phyloP scores from a whole-genome alignment of 768 basidiomycete species.

The Chalciporus pseudorubinellus region DNA sequence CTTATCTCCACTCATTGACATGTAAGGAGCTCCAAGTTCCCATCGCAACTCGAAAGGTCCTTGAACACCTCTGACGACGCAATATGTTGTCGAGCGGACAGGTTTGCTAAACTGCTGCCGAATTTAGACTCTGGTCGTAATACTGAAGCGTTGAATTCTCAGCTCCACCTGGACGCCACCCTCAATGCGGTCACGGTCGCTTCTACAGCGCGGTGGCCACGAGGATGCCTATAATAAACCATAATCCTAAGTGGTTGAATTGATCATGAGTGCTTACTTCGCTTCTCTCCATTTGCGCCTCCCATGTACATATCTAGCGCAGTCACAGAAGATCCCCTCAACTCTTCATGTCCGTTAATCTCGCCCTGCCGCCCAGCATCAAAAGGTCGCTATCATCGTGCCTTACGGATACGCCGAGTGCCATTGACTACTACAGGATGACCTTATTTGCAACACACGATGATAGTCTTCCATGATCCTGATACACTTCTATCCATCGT shows the following conservation, averaged over 20 bases:
- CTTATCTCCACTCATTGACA: constrained; percentile 7
- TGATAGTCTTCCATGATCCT: background rate
- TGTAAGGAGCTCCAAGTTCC: background rate
- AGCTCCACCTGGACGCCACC: background rate
- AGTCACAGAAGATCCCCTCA: background rate
- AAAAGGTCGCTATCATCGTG: background rate
- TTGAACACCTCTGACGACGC: background rate
- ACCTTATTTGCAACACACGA: background rate
- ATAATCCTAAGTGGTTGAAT: too few relatives aligned
- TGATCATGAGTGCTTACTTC: background rate
- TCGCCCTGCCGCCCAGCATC: background rate
- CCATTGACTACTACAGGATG: background rate
- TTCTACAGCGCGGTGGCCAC: constrained; percentile 10
- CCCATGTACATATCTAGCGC: too few relatives aligned
- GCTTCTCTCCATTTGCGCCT: background rate
- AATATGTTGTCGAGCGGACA: background rate
- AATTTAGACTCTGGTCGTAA: background rate
- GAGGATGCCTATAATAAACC: constrained; percentile 10
- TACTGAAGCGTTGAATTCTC: background rate
- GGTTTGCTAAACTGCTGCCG: background rate
- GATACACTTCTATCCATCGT: background rate
- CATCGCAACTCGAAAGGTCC: background rate
- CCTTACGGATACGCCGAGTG: background rate
- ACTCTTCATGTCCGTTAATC: background rate
- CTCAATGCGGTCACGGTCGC: background rate